Evolutionary conservation across 345 rosid genomes (phyloP), one percentile per base, ranked within the genome.

Genomic region (Hypericum perforatum): DNA sequence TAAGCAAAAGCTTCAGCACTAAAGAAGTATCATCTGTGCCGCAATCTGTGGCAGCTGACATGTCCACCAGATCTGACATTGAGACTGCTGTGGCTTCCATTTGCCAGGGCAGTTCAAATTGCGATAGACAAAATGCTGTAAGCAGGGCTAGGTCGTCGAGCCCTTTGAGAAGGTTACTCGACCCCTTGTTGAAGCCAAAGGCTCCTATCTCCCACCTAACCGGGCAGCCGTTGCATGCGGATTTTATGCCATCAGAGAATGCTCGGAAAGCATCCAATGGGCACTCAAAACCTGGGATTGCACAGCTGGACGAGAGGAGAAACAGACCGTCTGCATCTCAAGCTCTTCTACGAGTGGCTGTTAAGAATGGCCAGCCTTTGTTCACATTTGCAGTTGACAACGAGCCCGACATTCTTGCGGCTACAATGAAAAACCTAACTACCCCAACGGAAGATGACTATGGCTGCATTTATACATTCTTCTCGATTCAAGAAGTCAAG

Each of bases 301-400:
- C 67, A 39, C 78, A 56, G 48, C 68, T 76, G 6, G 85, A 47
- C 46, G 64, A 52, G 11, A 54, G 63, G 76, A 80, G 63, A 59
- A 45, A 52, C 46, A 71, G 70, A 54, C 65, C 74, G 45, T 65
- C 76, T 53, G 58, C 74, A 9, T 68, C 74, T 63, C 98, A 87
- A 68, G 98, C 98, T 32, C 89, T 91, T 66, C 70, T 87, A 8
- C 82, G 79, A 56, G 92, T 91, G 57, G 83, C 83, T 14, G 60
- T 74, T 66, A 91, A 84, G 78, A 87, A 87, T 55, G 89, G 85
- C 41, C 85, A 81, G 63, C 98, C 98, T 22, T 59, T 84, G 15
- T 79, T 84, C 68, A 81, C 96, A 9, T 87, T 91, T 41, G 95
- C 95, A 0, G 89, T 91, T 56, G 89, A 79, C 70, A 87, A 78